These are phyloP conservation scores for Aspergillus sergii DNA, from an alignment of 2,329 filamentous ascomycete species.

Conservation along the genomic window DNA sequence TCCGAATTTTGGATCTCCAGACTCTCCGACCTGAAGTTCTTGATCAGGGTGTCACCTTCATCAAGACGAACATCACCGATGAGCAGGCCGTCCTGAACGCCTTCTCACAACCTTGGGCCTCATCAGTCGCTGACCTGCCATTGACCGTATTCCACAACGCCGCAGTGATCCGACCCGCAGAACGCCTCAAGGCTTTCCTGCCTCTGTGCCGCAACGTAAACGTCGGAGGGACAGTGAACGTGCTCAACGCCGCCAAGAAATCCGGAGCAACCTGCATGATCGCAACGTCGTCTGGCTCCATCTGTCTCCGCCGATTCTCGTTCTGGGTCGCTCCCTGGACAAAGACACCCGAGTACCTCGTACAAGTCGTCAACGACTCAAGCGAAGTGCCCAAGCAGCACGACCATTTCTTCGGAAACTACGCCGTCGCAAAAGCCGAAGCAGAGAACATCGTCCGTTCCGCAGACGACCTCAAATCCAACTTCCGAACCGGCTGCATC, in stretches of 20 bases:
- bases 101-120: conserved; percentile 53
- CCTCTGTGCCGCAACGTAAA: conserved; percentile 53
- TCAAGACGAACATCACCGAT: conserved; percentile 56
- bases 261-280: conserved; percentile 55
- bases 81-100: conserved; percentile 46
- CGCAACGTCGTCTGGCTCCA: conserved; percentile 56
- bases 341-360: conserved; percentile 40
- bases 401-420: conserved; percentile 51
- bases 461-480: conserved; percentile 39
- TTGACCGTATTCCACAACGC: conserved; percentile 63
- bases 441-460: conserved; percentile 55
- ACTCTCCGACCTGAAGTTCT: conserved; percentile 49
- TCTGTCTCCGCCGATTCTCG: conserved; percentile 45
- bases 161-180: conserved; percentile 55
- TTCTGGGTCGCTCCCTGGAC: conserved; percentile 52
- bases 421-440: conserved; percentile 55
- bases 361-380: conserved; percentile 52
- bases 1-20: conserved; percentile 58
- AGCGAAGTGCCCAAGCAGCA: conserved; percentile 44
- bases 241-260: conserved; percentile 50
- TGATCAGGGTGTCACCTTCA: conserved; percentile 47
- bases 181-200: conserved; percentile 52
- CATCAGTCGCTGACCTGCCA: conserved; percentile 45
- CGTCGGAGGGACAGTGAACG: conserved; percentile 53
- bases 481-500: conserved; percentile 58